These are phyloP conservation scores for Acanthamoeba healyi DNA, from an alignment of 208 protist genomes.

Conservation along the genomic window DNA sequence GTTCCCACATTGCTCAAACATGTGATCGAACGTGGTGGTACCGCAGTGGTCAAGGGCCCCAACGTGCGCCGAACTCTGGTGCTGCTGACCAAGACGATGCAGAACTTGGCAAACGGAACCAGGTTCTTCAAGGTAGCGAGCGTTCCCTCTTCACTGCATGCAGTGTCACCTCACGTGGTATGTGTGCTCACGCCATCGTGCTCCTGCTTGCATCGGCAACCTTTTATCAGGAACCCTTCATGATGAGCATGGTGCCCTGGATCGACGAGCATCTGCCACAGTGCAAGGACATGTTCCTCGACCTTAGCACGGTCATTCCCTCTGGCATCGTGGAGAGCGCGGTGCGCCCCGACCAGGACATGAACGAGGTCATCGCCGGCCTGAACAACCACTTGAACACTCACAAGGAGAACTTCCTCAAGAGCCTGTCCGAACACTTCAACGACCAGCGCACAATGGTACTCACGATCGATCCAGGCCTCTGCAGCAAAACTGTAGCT, in stretches of 20 bases:
- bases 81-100: constrained; percentile 44
- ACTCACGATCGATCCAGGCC: too few relatives aligned
- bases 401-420: background rate
- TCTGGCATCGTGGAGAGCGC: background rate
- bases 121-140: constrained; percentile 39
- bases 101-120: constrained; percentile 48
- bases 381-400: background rate
- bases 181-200: background rate
- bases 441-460: background rate
- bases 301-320: constrained; percentile 12
- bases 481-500: too few relatives aligned
- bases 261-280: constrained; percentile 7
- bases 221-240: background rate
- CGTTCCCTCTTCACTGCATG: background rate
- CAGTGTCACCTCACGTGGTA: background rate
- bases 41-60: background rate
- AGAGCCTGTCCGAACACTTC: background rate
- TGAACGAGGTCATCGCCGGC: background rate
- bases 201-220: background rate
- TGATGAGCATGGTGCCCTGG: constrained; percentile 68
- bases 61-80: constrained; percentile 30
- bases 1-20: background rate
- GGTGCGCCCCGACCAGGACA: background rate
- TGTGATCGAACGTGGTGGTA: background rate
- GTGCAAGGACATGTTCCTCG: constrained; percentile 48